Evolutionary conservation across 2,329 filamentous ascomycete species (phyloP).

Genomic region (Aschersonia sp.): DNA sequence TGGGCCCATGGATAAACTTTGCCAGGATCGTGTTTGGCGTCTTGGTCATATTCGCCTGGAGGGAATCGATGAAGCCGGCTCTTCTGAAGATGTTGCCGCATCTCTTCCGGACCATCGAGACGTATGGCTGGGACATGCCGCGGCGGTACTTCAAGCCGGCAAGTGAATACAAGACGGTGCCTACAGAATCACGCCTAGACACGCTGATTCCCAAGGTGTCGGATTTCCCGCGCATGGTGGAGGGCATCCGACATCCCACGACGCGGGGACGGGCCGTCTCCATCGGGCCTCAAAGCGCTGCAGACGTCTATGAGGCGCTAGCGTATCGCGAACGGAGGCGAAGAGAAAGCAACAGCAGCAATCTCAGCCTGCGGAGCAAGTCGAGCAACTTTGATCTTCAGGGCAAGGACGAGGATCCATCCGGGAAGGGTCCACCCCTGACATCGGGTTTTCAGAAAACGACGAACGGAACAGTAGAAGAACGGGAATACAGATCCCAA

Average conservation of each 20-base stretch:
- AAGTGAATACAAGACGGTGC: slow-evolving; percentile 79
- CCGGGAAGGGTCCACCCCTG: slow-evolving; percentile 19
- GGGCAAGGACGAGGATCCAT: slow-evolving; percentile 22
- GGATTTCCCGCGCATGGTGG: slow-evolving; percentile 70
- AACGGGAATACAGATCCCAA: neutral
- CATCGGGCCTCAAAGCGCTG: slow-evolving; percentile 85
- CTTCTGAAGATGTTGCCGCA: slow-evolving; percentile 69
- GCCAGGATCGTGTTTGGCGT: slow-evolving; percentile 67
- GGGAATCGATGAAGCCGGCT: slow-evolving; percentile 74
- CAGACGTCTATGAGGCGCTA: slow-evolving; percentile 89
- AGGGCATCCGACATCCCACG: slow-evolving; percentile 62
- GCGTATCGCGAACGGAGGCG: slow-evolving; percentile 65
- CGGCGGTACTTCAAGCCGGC: slow-evolving; percentile 84
- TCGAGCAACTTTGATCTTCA: slow-evolving; percentile 26
- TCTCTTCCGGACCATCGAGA: slow-evolving; percentile 74
- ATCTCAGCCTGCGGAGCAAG: slow-evolving; percentile 30
- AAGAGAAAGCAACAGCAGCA: slow-evolving; percentile 39
- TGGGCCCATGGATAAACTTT: slow-evolving; percentile 51
- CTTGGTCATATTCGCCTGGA: slow-evolving; percentile 74
- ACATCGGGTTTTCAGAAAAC: slow-evolving; percentile 30
- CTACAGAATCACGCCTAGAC: slow-evolving; percentile 50
- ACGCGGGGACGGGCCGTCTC: slow-evolving; percentile 66
- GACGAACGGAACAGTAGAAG: slow-evolving; percentile 1
- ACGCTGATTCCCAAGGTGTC: slow-evolving; percentile 84
- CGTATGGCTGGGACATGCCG: slow-evolving; percentile 64